Base-by-base conservation (phyloP, 305 asterid genomes). In the Fraxinus baroniana region DNA sequence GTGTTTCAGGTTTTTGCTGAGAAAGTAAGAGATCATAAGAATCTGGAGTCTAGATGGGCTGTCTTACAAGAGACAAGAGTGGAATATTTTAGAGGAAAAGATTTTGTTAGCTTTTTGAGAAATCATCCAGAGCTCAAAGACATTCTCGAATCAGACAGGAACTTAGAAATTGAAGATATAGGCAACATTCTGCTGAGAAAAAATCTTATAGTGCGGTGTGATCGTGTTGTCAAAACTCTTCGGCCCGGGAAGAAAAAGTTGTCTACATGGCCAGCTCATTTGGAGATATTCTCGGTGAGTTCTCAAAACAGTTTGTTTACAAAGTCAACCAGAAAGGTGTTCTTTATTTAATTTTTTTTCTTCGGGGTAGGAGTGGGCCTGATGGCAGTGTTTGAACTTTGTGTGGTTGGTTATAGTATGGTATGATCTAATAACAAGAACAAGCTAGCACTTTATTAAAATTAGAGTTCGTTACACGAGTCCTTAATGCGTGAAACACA, bases 261-360 rank as follows among this genome's bases (percentile, higher is more conserved):
- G 84, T 96, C 99, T 18, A 94, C 98, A 44, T 96, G 99, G 99
- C 99, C 99, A 74, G 99, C 99, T 0, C 98, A 96, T 87, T 86
- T 96, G 82, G 98, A 94, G 93, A 91, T 96, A 81, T 96, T 82
- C 84, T 83, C 89, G 66, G 99, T 96, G 89, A 92, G 98, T 88
- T 83, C 35, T 81, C 73, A 32, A 71, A 44, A 46, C 12, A 55
- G 7, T 74, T 80, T 70, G 35, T 76, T 79, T 13, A 37, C 24
- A 12, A 79, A 22, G 17, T 64, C 41, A 17, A 32, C 76, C 24
- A 15, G 76, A 71, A 70, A 70, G 39, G 22, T 32, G 36, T 26
- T 68, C 17, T 68, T 26, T 68, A 5, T 70, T 13, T 70, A 3
- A 0, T 24, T 22, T 24, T 24, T 64, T 64, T 64, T 1, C 2